Base-by-base conservation (phyloP, 2,329 filamentous ascomycete genomes). In the Fusarium incarnatum region DNA sequence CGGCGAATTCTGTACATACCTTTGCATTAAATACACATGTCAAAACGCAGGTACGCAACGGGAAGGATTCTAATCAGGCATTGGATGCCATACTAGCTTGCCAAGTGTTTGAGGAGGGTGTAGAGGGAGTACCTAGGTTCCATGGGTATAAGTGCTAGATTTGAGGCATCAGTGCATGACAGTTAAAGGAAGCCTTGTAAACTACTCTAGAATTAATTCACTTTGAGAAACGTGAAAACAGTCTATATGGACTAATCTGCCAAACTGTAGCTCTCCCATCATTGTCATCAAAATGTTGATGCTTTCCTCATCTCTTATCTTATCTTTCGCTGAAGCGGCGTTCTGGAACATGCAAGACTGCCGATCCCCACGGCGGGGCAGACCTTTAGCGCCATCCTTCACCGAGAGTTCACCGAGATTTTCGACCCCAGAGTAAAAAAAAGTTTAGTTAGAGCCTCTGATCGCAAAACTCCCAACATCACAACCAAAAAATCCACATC, bases 391-490 rank as follows among this genome's bases (percentile, higher is more conserved):
- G 67, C 12, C 34, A 9, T 42, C 13, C 16, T 32, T 67, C 56
- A 56, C 63, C 63, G 64, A 69, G 46, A 27, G n/a, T 52, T 60
- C 64, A 69, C 68, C 68, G 68, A 71, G 57, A 48, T 72, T 61
- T 57, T 56, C 28, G 47, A 58, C 58, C 46, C 62, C 48, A 55
- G 34, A 25, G n/a, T 45, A 50, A 67, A 62, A 72, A 72, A 72
- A 70, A 48, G 41, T 44, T 61, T 13, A 16, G 62, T 60, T 13
- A 13, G 62, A 48, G n/a, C 67, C 11, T 58, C 37, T 47, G 25
- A 42, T 60, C 62, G 69, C 52, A 64, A 37, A 72, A 63, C 50
- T 48, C 66, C 27, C 55, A 63, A 50, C 49, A 45, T 48, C 30
- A 62, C 49, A 47, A 49, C 27, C 54, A 27, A 34, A 37, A 47